A percentile compares a stretch with the other conserved stretches of the same genome.
phyloP scores from a whole-genome alignment of 768 basidiomycete genomes.

The Russula abietina region DNA sequence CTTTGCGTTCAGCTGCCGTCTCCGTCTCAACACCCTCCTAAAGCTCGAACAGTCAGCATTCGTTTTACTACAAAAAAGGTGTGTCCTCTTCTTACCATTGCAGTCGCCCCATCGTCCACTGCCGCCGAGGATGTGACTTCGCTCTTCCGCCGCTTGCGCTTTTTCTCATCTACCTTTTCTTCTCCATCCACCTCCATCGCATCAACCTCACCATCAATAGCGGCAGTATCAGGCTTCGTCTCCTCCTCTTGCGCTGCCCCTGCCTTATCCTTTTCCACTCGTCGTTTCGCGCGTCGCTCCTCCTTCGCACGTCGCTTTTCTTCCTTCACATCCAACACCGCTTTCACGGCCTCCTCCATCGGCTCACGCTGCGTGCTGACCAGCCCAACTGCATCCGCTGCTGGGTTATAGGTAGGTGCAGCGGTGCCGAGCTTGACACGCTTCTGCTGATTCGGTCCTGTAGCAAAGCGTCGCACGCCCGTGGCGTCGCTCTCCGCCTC shows the following conservation, averaged over 20 bases:
- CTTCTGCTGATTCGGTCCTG: slow-evolving; percentile 59
- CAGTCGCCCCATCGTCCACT: slow-evolving; percentile 23
- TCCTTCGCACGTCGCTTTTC: slow-evolving; percentile 82
- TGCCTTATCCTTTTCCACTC: slow-evolving; percentile 43
- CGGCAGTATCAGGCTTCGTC: slow-evolving; percentile 23
- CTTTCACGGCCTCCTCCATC: slow-evolving; percentile 67
- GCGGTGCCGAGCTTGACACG: slow-evolving; percentile 79
- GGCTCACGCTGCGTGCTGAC: slow-evolving; percentile 83
- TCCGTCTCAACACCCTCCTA: slow-evolving; percentile 61
- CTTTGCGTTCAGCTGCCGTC: slow-evolving; percentile 73
- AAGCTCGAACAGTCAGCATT: slow-evolving; percentile 7
- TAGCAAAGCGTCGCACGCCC: slow-evolving; percentile 60
- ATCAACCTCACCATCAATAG: slow-evolving; percentile 23
- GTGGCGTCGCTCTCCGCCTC: slow-evolving; percentile 76
- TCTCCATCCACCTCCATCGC: slow-evolving; percentile 45
- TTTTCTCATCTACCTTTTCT: slow-evolving; percentile 33
- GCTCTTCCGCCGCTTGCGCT: slow-evolving; percentile 39
- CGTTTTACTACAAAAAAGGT: neutral
- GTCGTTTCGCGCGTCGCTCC: slow-evolving; percentile 67
- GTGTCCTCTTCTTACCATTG: slow-evolving; percentile 11
- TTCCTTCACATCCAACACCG: slow-evolving; percentile 74
- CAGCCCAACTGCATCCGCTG: slow-evolving; percentile 76
- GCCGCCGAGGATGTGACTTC: neutral
- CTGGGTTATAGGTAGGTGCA: slow-evolving; percentile 77
- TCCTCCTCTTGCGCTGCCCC: slow-evolving; percentile 24